A percentile compares a stretch with the other conserved stretches of the same genome.
These are phyloP conservation scores for Cicer bijugum DNA, from an alignment of 306 rosid genomes.

Conservation along the genomic window DNA sequence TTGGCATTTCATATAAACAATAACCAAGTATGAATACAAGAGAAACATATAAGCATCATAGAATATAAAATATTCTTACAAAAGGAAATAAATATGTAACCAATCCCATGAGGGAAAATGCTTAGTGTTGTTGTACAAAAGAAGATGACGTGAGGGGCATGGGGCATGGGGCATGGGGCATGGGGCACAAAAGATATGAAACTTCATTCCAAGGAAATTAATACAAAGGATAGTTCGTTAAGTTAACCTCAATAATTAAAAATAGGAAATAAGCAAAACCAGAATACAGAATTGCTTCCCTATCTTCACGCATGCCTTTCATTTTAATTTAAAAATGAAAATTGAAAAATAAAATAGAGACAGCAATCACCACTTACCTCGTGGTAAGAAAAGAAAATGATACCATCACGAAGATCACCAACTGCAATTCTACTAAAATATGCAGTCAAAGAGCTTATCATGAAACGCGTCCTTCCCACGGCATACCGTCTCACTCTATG, in stretches of 20 bases:
- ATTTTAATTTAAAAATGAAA: background rate
- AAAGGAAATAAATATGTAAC: conserved; percentile 30
- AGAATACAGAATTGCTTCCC: conserved; percentile 18
- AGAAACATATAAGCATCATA: conserved; percentile 15
- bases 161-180: too few species aligned
- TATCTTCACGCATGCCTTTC: conserved; percentile 33
- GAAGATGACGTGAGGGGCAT: conserved; percentile 29
- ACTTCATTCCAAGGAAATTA: conserved; percentile 13
- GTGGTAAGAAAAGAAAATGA: conserved; percentile 73
- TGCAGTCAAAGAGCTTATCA: conserved; percentile 79
- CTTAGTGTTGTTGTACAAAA: conserved; percentile 12
- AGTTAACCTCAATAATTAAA: conserved; percentile 29
- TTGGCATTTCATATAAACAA: conserved; percentile 21
- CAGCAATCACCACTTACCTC: conserved; percentile 67
- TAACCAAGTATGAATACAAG: conserved; percentile 33
- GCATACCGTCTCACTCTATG: conserved; percentile 72
- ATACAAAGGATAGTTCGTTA: conserved; percentile 1
- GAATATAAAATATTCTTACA: conserved; percentile 1
- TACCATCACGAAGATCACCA: conserved; percentile 95
- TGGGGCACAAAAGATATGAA: conserved; percentile 18
- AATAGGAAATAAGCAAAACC: conserved; percentile 38
- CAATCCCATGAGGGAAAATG: background rate
- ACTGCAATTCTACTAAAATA: conserved; percentile 86
- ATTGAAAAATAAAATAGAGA: conserved; percentile 25
- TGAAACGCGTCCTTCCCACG: conserved; percentile 67